Evolutionary conservation across 2,329 filamentous ascomycete species (phyloP).

Genomic region (Saccharata proteae): DNA sequence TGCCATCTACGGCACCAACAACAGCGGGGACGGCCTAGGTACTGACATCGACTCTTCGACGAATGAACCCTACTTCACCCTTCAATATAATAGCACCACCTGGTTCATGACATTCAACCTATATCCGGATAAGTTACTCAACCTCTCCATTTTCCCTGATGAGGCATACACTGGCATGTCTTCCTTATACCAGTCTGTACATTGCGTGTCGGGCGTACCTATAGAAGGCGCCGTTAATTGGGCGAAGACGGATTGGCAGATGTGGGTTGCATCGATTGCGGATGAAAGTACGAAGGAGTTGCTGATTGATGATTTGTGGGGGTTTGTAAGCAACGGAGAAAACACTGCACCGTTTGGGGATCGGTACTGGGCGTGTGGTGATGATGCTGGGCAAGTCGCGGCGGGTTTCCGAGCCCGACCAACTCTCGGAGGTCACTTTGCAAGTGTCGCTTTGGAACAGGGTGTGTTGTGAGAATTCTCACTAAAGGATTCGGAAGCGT

Average conservation of each 20-base stretch:
- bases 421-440: constrained; percentile 32
- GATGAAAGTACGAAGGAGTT: constrained; percentile 8
- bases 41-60: constrained; percentile 7
- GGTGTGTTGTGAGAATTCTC: no score
- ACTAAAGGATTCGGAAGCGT: no score
- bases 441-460: constrained; percentile 24
- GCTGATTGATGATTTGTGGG: constrained; percentile 30
- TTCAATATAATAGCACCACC: constrained; percentile 24
- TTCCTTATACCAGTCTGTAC: constrained; percentile 25
- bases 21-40: constrained; percentile 7
- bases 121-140: constrained; percentile 28
- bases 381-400: constrained; percentile 12
- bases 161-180: constrained; percentile 25
- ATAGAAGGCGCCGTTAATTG: constrained; percentile 29
- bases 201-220: constrained; percentile 25
- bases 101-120: constrained; percentile 32
- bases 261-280: constrained; percentile 25
- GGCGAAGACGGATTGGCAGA: constrained; percentile 34
- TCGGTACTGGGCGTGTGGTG: constrained; percentile 26
- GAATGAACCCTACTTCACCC: constrained; percentile 26
- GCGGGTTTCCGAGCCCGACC: constrained; percentile 24
- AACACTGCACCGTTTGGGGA: constrained; percentile 34
- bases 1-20: constrained; percentile 7
- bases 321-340: constrained; percentile 29
- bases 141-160: constrained; percentile 25